Evolutionary conservation across 164 flowering plant species (phyloP).

Genomic region (Cinnamomum micranthum): DNA sequence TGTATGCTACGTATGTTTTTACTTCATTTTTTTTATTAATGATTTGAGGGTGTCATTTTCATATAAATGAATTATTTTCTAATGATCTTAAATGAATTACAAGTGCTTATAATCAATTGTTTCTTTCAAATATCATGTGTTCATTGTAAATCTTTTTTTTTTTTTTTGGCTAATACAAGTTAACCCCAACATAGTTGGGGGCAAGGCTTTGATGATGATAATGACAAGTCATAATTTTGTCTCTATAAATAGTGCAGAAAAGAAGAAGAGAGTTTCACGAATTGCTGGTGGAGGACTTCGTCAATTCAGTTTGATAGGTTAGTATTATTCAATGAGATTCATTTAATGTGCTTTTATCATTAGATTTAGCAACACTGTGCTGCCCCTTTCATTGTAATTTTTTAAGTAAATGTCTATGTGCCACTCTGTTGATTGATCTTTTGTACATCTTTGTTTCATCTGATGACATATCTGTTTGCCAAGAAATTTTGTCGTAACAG

Average conservation of each 20-base stretch:
- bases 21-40: not conserved
- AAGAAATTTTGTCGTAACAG: not conserved
- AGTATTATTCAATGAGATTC: not conserved
- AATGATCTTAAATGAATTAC: not conserved
- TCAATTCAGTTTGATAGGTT: constrained; percentile 21
- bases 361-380: not conserved
- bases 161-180: no score
- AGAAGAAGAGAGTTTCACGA: constrained; percentile 18
- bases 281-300: constrained; percentile 25
- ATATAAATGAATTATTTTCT: no score
- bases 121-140: not conserved
- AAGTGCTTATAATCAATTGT: not conserved
- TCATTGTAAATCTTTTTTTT: constrained; percentile 1
- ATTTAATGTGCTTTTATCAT: not conserved
- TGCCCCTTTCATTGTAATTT: not conserved
- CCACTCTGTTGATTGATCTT: not conserved
- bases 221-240: not conserved
- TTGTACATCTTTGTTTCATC: not conserved
- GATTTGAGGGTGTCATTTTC: not conserved
- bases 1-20: not conserved
- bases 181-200: not conserved
- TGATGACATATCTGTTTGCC: not conserved
- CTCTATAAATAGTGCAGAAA: constrained; percentile 4
- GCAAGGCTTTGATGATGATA: no score
- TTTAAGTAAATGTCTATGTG: not conserved